These are phyloP conservation scores for Odontarrhena argentea DNA, from an alignment of 345 rosid genomes.

Conservation along the genomic window DNA sequence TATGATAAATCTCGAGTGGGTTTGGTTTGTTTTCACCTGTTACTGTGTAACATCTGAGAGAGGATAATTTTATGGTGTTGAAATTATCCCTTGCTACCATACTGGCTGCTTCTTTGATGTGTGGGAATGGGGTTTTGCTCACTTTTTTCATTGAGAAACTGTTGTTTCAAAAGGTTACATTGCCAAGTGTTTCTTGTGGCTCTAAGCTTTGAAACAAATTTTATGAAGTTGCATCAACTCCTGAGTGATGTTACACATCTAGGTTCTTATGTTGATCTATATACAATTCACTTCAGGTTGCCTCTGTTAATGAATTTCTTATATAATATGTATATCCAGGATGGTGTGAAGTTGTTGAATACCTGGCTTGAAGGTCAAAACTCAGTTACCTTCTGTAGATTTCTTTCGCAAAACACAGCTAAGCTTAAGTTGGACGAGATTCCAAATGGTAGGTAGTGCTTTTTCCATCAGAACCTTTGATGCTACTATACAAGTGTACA, in stretches of 20 bases:
- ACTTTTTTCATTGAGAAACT: background rate
- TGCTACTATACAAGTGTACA: background rate
- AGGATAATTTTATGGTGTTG: background rate
- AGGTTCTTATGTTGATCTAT: constrained; percentile 13
- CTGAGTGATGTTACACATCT: constrained; percentile 13
- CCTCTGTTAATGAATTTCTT: constrained; percentile 9
- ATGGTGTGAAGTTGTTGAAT: constrained; percentile 77
- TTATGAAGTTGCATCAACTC: background rate
- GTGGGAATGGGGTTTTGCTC: background rate
- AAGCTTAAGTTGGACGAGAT: constrained; percentile 66
- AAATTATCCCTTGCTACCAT: background rate
- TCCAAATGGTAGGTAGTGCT: constrained; percentile 62
- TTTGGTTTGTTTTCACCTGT: constrained; percentile 14
- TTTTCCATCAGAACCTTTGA: constrained; percentile 4
- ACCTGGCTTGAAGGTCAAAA: constrained; percentile 81
- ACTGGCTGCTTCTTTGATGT: background rate
- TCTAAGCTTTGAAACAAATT: background rate
- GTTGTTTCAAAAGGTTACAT: background rate
- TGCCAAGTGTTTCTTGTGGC: background rate
- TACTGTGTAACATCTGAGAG: constrained; percentile 20
- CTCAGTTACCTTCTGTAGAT: constrained; percentile 62
- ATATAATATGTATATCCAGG: constrained; percentile 48
- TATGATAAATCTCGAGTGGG: constrained; percentile 1
- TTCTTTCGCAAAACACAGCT: constrained; percentile 65
- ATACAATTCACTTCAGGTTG: constrained; percentile 1